Evolutionary conservation across 179 eudicot genomes (phyloP).

Genomic region (Silene vulgaris): DNA sequence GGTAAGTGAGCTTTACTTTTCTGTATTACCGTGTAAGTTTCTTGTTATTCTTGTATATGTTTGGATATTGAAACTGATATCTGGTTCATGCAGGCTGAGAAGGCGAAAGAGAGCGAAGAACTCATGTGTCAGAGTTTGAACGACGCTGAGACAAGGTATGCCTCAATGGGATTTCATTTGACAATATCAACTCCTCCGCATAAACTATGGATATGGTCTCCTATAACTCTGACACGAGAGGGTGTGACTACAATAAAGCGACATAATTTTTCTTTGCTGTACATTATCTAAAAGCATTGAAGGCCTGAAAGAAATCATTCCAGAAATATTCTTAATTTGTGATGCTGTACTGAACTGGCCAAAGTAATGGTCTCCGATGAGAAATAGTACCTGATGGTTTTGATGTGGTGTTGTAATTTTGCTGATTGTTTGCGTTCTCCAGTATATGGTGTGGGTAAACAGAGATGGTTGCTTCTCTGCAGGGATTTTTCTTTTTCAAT

Average conservation of each 20-base stretch:
- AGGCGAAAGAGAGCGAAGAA: constrained; percentile 84
- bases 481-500: neutral
- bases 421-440: neutral
- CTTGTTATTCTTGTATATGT: neutral
- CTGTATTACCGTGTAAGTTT: constrained; percentile 10
- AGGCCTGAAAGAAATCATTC: constrained; percentile 1
- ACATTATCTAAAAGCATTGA: neutral
- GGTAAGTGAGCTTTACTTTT: constrained; percentile 37
- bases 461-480: neutral
- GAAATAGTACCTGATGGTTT: neutral
- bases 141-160: constrained; percentile 54
- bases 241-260: neutral
- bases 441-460: neutral
- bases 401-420: neutral
- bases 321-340: neutral
- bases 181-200: neutral
- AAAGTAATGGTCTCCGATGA: neutral
- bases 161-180: constrained; percentile 10
- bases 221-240: neutral
- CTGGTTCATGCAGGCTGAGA: constrained; percentile 69
- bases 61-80: constrained; percentile 21
- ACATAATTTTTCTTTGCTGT: neutral
- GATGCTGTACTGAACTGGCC: neutral
- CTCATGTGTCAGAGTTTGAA: constrained; percentile 48
- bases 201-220: neutral